Conservation (phyloP, 768 basidiomycete genomes). For the Pleurotus platypus region DNA sequence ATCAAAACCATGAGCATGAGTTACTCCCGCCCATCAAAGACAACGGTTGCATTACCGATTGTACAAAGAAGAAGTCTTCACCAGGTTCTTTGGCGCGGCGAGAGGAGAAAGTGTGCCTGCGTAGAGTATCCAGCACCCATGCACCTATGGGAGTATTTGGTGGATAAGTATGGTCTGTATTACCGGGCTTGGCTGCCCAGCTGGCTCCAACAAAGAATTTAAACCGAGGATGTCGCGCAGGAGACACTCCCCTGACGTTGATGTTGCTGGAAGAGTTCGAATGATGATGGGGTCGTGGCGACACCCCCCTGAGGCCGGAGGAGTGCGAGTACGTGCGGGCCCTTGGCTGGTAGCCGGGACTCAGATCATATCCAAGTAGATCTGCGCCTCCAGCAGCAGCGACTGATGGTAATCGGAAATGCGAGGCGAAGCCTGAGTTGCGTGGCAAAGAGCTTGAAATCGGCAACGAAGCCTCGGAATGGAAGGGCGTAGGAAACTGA, state of each 20-base stretch:
- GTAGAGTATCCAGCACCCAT: constrained; percentile 68
- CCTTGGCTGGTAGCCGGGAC: background rate
- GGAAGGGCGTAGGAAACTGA: constrained; percentile 3
- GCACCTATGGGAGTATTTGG: constrained; percentile 52
- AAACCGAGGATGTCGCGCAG: constrained; percentile 28
- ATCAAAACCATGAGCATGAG: background rate
- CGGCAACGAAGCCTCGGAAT: background rate
- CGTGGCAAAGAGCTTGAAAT: constrained; percentile 3
- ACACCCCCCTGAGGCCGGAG: too few species aligned
- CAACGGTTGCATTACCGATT: constrained; percentile 47
- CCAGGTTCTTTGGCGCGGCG: constrained; percentile 41
- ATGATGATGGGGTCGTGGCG: too few species aligned
- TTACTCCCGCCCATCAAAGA: background rate
- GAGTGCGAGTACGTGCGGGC: too few species aligned
- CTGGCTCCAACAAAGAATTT: constrained; percentile 73
- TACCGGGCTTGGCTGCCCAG: constrained; percentile 73
- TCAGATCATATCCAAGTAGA: background rate
- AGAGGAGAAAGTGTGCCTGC: constrained; percentile 12
- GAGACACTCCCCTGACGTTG: background rate
- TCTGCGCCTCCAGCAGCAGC: background rate
- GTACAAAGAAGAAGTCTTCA: constrained; percentile 55
- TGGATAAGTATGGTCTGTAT: constrained; percentile 42
- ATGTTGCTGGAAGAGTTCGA: too few species aligned
- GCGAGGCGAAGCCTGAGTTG: background rate
- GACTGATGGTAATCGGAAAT: background rate